Evolutionary conservation across 192 early-diverging fungal genomes (phyloP), one percentile per base, ranked within the genome.

Genomic region (Podila verticillata): DNA sequence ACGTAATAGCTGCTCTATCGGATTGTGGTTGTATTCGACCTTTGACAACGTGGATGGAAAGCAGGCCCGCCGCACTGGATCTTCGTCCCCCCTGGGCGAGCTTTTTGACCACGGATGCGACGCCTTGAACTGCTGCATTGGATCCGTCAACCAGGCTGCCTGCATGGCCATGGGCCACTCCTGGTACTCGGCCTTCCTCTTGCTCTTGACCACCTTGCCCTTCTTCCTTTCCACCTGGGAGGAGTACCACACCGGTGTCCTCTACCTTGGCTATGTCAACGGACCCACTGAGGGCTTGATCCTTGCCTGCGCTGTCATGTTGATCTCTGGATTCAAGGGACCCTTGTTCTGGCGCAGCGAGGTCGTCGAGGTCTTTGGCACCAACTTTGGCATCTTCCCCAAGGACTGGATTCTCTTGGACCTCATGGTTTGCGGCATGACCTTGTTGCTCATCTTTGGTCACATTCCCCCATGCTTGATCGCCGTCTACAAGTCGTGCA

Each of bases 201-300:
- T 94, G 51, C 86, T 91, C 66, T 69, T 92, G 12, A 92, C 91
- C 22, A 91, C 93, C 22, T 72, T 87, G 66, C 87, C 93, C 20
- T 96, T 96, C 77, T 96, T 93, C 84, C 73, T 95, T 44, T 95
- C 94, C 7, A 95, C 95, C 7, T 95, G 93, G 90, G 95, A 96
- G 75, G 93, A 94, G 73, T 96, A 95, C 81, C 94, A 96, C 74
- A 96, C 95, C 13, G 93, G 93, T 24, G 89, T 90, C 3, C 85
- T 96, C 22, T 96, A 94, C 74, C 85, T 96, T 26, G 93, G 94
- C 3, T 91, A 93, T 67, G 62, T 95, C 64, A 95, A 95, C 66
- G 95, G 95, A 35, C 95, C 95, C 24, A 95, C 94, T 5, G 95
- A 96, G 83, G 93, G 94, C 51, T 84, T 96, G 56, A 86, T 95